Evolutionary conservation across 225 moss, liverwort and hornwort genomes (phyloP).

Genomic region (Thuidium tamariscinum): DNA sequence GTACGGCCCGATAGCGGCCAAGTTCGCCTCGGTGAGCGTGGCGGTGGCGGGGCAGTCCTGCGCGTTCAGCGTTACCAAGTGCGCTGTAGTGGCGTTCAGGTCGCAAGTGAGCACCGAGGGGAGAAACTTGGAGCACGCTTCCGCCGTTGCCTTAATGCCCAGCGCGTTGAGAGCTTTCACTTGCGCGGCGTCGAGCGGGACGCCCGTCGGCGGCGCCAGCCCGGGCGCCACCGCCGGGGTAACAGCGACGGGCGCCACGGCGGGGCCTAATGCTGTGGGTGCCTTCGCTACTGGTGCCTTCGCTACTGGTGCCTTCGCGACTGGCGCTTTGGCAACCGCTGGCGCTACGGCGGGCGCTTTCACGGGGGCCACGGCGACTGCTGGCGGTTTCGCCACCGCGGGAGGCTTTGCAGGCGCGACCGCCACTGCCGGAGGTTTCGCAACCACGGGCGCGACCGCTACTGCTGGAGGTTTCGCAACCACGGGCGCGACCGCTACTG

Average conservation of each 20-base stretch:
- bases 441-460: background rate
- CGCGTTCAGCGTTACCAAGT: conserved; percentile 6
- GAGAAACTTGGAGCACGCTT: conserved; percentile 7
- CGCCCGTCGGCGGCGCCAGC: conserved; percentile 4
- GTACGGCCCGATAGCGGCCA: conserved; percentile 9
- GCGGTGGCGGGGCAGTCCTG: conserved; percentile 14
- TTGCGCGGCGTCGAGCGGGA: conserved; percentile 32
- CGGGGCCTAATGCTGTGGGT: background rate
- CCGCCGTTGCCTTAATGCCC: conserved; percentile 7
- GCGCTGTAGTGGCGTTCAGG: conserved; percentile 17
- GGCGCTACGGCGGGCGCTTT: background rate
- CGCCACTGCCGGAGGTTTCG: background rate
- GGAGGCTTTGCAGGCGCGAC: background rate
- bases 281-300: background rate
- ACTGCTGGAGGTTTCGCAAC: background rate
- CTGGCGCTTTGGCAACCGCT: background rate
- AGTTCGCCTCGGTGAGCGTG: background rate
- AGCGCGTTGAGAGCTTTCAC: conserved; percentile 40
- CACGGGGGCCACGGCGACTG: background rate
- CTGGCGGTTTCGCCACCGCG: background rate
- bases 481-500: background rate
- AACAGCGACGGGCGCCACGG: background rate
- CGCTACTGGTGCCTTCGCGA: background rate
- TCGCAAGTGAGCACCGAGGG: conserved; percentile 10
- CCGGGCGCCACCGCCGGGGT: background rate